These are phyloP conservation scores for Globisporangium ultimum DNA, from an alignment of 352 stramenopile species.

Conservation along the genomic window DNA sequence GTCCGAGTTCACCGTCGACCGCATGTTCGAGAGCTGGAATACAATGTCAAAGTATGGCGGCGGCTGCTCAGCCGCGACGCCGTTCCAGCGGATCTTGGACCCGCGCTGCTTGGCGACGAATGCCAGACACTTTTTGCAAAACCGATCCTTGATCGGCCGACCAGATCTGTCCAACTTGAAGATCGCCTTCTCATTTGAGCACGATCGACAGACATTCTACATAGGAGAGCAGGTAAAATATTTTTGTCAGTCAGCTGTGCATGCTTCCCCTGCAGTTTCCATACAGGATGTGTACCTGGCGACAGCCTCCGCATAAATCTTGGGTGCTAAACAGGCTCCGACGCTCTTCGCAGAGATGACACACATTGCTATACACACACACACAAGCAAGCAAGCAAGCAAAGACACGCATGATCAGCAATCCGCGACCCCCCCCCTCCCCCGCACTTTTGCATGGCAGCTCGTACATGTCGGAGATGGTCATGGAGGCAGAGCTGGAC, in stretches of 20 bases:
- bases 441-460: not conserved
- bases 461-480: constrained; percentile 6
- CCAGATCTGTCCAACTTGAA: constrained; percentile 43
- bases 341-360: not conserved
- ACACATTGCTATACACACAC: constrained; percentile 16
- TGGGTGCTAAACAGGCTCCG: constrained; percentile 5
- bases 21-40: constrained; percentile 4
- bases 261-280: not conserved
- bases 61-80: not conserved
- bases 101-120: constrained; percentile 11
- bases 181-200: constrained; percentile 40
- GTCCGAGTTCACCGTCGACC: not conserved
- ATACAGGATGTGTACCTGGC: constrained; percentile 17
- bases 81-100: constrained; percentile 7
- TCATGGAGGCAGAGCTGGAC: constrained; percentile 3
- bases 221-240: not conserved
- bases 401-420: not conserved
- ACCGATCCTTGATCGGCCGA: constrained; percentile 30
- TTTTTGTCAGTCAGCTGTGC: not conserved
- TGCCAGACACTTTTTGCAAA: constrained; percentile 41
- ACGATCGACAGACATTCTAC: constrained; percentile 47
- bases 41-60: constrained; percentile 18
- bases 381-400: no score
- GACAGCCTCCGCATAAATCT: constrained; percentile 25
- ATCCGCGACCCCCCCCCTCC: no score